phyloP scores from a whole-genome alignment of 306 rosid species.

The Fragaria nilgerrensis region DNA sequence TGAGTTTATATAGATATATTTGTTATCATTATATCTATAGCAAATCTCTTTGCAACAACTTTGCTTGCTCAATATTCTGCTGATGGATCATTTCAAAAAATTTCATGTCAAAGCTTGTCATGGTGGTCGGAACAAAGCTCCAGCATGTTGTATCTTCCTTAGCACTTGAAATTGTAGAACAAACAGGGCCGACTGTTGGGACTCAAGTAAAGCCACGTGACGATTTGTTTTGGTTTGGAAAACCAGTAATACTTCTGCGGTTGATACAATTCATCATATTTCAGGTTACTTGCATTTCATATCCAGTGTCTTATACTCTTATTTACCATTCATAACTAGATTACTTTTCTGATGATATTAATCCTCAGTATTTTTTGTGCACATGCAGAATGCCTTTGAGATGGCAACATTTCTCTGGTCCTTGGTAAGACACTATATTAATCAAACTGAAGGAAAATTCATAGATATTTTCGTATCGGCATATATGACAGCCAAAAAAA shows the following conservation, averaged over 20 bases:
- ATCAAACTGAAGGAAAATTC: neutral
- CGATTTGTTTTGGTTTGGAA: constrained; percentile 83
- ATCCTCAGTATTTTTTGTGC: constrained; percentile 21
- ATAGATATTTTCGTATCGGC: neutral
- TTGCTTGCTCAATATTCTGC: neutral
- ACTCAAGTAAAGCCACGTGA: constrained; percentile 88
- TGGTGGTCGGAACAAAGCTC: constrained; percentile 94
- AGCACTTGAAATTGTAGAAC: constrained; percentile 75
- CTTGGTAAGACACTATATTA: constrained; percentile 54
- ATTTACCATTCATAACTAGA: neutral
- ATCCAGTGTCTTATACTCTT: neutral
- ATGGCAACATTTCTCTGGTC: constrained; percentile 96
- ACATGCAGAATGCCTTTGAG: constrained; percentile 92
- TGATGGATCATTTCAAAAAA: constrained; percentile 19
- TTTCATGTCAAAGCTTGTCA: constrained; percentile 65
- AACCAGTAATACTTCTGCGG: constrained; percentile 68
- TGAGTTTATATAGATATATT: constrained; percentile 36
- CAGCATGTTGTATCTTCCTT: constrained; percentile 92
- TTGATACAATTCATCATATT: constrained; percentile 92
- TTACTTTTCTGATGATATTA: constrained; percentile 1
- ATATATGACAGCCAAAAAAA: neutral
- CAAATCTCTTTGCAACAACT: neutral
- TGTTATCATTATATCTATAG: constrained; percentile 2
- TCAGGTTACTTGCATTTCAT: constrained; percentile 52
- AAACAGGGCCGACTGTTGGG: constrained; percentile 52